A percentile compares a stretch with the other conserved stretches of the same genome.
These are phyloP conservation scores for Barbarea vulgaris DNA, from an alignment of 345 rosid genomes.

Conservation along the genomic window DNA sequence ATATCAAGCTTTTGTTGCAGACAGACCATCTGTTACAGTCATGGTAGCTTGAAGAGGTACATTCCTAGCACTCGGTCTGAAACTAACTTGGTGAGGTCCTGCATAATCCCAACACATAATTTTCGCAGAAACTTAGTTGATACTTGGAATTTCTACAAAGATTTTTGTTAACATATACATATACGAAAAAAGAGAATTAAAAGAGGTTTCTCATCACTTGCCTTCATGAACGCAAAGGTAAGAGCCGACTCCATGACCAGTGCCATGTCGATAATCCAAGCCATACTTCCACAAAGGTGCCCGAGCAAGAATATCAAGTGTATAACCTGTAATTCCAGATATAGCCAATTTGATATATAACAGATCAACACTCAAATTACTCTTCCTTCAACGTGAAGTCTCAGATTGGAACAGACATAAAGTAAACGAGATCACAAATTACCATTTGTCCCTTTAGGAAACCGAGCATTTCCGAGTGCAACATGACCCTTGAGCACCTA, in stretches of 20 bases:
- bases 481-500: slow-evolving; percentile 97
- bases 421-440: slow-evolving; percentile 24
- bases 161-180: background rate
- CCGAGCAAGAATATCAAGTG: slow-evolving; percentile 94
- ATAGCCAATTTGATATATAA: background rate
- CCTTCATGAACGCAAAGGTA: slow-evolving; percentile 98
- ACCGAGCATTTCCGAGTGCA: slow-evolving; percentile 77
- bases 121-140: background rate
- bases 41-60: slow-evolving; percentile 95
- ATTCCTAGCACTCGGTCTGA: slow-evolving; percentile 76
- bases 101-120: slow-evolving; percentile 36
- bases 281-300: slow-evolving; percentile 88
- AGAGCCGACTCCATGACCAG: slow-evolving; percentile 99
- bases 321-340: slow-evolving; percentile 54
- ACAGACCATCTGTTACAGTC: slow-evolving; percentile 98
- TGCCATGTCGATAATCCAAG: slow-evolving; percentile 95
- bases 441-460: slow-evolving; percentile 94
- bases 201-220: slow-evolving; percentile 36
- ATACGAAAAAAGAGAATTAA: slow-evolving; percentile 8
- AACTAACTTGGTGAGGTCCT: slow-evolving; percentile 96
- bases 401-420: background rate
- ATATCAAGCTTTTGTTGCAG: background rate
- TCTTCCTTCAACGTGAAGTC: background rate
- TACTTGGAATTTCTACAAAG: background rate
- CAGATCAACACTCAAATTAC: background rate